Percentiles rank a stretch among this genome's conserved stretches.
phyloP scores from a whole-genome alignment of 1,284 basidiomycete genomes.

The Fomitopsis betulina region DNA sequence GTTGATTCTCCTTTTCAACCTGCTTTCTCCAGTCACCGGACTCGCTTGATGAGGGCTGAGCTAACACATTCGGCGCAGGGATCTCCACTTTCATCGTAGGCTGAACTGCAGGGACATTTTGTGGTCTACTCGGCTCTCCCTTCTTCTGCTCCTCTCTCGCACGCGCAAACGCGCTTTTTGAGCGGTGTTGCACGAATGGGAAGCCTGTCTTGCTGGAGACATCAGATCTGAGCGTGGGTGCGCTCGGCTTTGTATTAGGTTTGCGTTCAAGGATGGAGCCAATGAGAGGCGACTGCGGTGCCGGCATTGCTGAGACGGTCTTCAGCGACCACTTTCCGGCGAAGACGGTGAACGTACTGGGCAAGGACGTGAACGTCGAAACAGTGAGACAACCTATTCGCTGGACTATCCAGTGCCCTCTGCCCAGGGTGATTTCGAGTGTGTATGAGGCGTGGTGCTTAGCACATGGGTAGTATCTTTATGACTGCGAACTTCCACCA shows the following conservation, averaged over 20 bases:
- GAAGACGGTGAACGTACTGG: not conserved
- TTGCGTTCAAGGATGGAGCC: constrained; percentile 60
- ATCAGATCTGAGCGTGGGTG: constrained; percentile 27
- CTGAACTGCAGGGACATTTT: constrained; percentile 15
- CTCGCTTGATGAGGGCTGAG: not conserved
- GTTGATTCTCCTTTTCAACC: constrained; percentile 39
- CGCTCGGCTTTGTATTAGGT: constrained; percentile 23
- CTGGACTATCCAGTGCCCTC: not conserved
- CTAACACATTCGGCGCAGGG: not conserved
- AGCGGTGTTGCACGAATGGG: constrained; percentile 57
- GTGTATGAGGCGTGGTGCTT: no score
- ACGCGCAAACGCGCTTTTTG: constrained; percentile 57
- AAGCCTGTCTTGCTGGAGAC: constrained; percentile 40
- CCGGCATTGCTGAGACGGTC: not conserved
- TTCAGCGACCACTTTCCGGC: not conserved
- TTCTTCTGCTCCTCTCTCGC: constrained; percentile 32
- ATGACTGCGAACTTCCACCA: no score
- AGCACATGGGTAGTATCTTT: no score
- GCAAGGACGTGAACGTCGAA: not conserved
- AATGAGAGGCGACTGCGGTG: constrained; percentile 30
- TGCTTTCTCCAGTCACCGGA: constrained; percentile 25
- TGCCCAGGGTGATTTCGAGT: not conserved
- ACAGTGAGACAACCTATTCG: no score
- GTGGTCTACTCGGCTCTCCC: constrained; percentile 4
- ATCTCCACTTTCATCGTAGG: not conserved